phyloP scores from a whole-genome alignment of 805 yeast species.

The Myxozyma vanderwaltii region DNA sequence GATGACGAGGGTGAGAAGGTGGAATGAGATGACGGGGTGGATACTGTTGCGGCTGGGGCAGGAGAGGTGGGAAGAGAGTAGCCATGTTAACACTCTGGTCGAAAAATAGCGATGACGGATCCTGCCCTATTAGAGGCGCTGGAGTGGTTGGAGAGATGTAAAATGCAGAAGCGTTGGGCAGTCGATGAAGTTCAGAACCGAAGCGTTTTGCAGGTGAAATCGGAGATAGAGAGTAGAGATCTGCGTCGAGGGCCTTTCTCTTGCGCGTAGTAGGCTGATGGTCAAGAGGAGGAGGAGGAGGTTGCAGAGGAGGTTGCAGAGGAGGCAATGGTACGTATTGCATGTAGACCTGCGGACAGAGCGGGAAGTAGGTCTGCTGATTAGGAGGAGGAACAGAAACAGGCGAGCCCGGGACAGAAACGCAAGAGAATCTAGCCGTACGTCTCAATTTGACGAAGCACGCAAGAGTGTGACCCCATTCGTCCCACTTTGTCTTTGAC shows the following conservation, averaged over 20 bases:
- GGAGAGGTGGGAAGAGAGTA: constrained; percentile 4
- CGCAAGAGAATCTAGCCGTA: constrained; percentile 15
- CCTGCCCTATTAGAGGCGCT: neutral
- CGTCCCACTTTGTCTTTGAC: constrained; percentile 13
- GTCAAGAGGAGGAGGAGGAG: neutral
- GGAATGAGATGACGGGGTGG: neutral
- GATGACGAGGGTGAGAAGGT: neutral
- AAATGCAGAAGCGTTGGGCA: neutral
- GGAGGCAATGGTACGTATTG: neutral
- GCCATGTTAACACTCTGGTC: constrained; percentile 2
- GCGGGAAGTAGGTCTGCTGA: neutral
- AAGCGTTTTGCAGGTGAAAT: no score
- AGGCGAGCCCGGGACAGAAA: constrained; percentile 28
- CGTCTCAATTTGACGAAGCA: constrained; percentile 18
- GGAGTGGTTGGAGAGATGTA: constrained; percentile 3
- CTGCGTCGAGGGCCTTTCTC: constrained; percentile 11
- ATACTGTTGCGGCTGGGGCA: neutral
- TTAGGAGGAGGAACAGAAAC: neutral
- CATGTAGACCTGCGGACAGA: neutral
- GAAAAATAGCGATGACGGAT: neutral
- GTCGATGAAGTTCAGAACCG: neutral
- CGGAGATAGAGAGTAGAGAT: neutral
- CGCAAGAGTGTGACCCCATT: constrained; percentile 23
- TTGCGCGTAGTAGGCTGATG: constrained; percentile 7
- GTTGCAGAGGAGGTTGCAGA: neutral